Percentiles rank a stretch among this genome's conserved stretches.
These are phyloP conservation scores for Moelleriella libera DNA, from an alignment of 2,329 filamentous ascomycete genomes.

Conservation along the genomic window DNA sequence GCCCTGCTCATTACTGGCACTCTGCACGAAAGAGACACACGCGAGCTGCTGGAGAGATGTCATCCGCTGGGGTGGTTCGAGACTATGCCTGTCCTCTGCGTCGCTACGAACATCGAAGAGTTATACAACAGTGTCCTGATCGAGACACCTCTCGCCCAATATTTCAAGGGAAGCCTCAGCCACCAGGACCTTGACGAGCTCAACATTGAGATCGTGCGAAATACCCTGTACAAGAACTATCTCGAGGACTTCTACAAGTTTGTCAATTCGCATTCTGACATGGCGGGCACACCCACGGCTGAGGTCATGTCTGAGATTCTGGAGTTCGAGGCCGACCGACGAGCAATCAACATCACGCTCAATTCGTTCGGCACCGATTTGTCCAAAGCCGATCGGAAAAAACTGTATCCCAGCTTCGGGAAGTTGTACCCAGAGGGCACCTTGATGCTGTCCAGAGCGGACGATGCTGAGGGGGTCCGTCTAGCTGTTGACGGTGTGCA, in stretches of 20 bases:
- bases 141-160: conserved; percentile 87
- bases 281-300: conserved; percentile 75
- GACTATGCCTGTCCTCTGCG: conserved; percentile 94
- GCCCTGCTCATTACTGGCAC: conserved; percentile 96
- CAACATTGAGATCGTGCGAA: conserved; percentile 98
- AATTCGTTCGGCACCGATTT: conserved; percentile 98
- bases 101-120: conserved; percentile 96
- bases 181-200: conserved; percentile 96
- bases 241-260: conserved; percentile 95
- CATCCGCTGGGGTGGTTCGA: conserved; percentile 98
- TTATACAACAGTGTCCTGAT: conserved; percentile 96
- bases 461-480: conserved; percentile 86
- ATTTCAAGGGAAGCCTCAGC: conserved; percentile 93
- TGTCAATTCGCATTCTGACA: conserved; percentile 77
- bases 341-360: conserved; percentile 97
- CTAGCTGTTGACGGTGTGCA: conserved; percentile 84
- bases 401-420: conserved; percentile 88
- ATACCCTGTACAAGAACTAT: conserved; percentile 99
- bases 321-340: conserved; percentile 90
- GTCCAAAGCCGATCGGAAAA: conserved; percentile 83
- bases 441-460: conserved; percentile 84
- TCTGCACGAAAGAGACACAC: conserved; percentile 90
- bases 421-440: conserved; percentile 88
- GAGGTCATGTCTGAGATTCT: conserved; percentile 94
- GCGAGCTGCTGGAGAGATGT: conserved; percentile 87